Base-by-base conservation (phyloP, 108 stramenopile genomes). In the Skeletonema menzelii region DNA sequence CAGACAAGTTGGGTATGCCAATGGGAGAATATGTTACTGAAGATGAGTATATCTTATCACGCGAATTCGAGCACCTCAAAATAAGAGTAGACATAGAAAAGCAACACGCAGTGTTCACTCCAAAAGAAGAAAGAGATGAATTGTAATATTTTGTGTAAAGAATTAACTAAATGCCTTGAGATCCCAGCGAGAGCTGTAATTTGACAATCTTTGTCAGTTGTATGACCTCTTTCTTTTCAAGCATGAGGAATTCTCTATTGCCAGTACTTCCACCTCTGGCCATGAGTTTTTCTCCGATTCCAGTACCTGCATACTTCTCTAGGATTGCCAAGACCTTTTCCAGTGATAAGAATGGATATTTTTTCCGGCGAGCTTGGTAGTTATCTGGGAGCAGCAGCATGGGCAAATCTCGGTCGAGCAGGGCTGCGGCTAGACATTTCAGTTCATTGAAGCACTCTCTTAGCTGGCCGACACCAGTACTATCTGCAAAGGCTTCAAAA, bases 211-310 rank as follows among this genome's bases (percentile, higher is more conserved):
- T 84, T 8, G 91, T 69, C 69, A 95, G 70, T 47, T 80, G 77
- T 22, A 79, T 65, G n/a, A 95, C 86, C 73, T 95, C 91, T 64
- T 95, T 95, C 82, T 95, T 95, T 64, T 95, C 94, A 38, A 95
- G 68, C 47, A 91, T 63, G n/a, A 95, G 74, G 62, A 95, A 83
- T 53, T 83, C 82, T 22, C 70, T 79, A 31, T 40, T 69, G 8
- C 15, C 58, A 22, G 60, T 53, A 27, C 75, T 47, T 53, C 63
- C 26, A 32, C 78, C 77, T 70, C 78, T 32, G 27, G 78, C 63
- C 82, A 75, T 80, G 7, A 83, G 77, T 20, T 83, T 83, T 57
- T 83, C 82, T 5, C 82, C 82, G 63, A 90, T 70, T 32, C 89
- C 89, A 31, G 79, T 84, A 17, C 87, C 89, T 40, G 81, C 79